Conservation (phyloP, 202 grass and related monocot genomes). For the Schoenoplectus tabernaemontani region DNA sequence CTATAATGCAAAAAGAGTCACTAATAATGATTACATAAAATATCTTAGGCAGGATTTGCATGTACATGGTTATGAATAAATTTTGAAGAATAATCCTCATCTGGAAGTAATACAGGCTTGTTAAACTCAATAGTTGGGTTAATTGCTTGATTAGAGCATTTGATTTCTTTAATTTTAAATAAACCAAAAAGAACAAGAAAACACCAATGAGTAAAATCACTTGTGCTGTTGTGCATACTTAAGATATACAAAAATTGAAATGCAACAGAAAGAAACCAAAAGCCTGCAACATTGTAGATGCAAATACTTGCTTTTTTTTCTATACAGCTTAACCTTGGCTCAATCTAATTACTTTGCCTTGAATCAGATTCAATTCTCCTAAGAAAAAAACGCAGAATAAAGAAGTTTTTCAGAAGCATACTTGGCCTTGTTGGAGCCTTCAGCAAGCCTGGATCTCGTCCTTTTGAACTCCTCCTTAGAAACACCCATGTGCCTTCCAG, state of each 20-base stretch:
- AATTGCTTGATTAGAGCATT: neutral
- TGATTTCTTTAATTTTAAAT: neutral
- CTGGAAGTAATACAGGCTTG: neutral
- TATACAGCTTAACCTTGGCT: neutral
- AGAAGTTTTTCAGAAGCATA: neutral
- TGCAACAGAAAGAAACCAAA: neutral
- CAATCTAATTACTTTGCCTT: neutral
- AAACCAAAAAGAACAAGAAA: neutral
- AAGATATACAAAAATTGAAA: neutral
- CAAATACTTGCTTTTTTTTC: neutral
- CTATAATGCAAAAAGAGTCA: neutral
- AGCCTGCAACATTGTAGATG: neutral
- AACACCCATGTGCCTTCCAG: neutral
- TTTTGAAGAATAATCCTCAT: neutral
- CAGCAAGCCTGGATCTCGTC: neutral
- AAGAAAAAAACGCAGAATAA: neutral
- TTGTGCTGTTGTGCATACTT: neutral
- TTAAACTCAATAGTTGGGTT: neutral
- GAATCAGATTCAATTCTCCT: neutral
- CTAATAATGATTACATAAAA: neutral
- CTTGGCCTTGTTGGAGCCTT: neutral
- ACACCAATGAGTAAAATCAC: neutral
- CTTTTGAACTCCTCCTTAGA: constrained; percentile 3
- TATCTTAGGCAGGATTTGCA: neutral
- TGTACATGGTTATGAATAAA: neutral